Base-by-base conservation (phyloP, 2,329 filamentous ascomycete species). In the Penicillium polonicum region DNA sequence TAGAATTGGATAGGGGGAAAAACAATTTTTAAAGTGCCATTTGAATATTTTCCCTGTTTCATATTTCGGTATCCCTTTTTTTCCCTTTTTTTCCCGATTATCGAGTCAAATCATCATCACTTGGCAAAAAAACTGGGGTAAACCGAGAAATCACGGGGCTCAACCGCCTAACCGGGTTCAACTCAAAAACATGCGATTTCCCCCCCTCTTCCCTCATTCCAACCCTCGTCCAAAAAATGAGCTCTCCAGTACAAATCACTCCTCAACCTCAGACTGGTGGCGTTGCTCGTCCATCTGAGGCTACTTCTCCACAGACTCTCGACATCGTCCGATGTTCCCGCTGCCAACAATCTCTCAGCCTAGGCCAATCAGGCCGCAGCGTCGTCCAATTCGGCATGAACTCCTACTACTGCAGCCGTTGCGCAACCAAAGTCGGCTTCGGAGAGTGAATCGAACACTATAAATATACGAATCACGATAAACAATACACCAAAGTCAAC, bases 321-420 rank as follows among this genome's bases (percentile, higher is more conserved):
- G 76, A 79, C 50, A 74, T 78, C 45, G 76, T 79, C 52, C 77
- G 78, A 51, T 81, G 79, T 64, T 80, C 78, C 15, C 68, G 79
- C 23, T 81, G 79, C 64, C 78, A 80, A 66, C 74, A 77, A 58
- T 77, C 76, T 8, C 69, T 81, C 64, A 78, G 72, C 50, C 66
- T 79, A n/a, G 68, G 69, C 39, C 65, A 70, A 8, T 72, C 74
- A 8, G 67, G 72, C 10, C 64, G 70, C 1, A 74, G 72, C 5
- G 72, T 72, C 2, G 75, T 80, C 19, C 76, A 74, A 45, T 80
- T 80, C 65, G 78, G 77, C 53, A 77, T 79, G 70, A 81, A 80
- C 59, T 79, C 76, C 21, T 80, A 80, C 61, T 81, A 81, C 63
- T 81, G 79, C 66, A 72, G 67, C 49, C 74, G 76, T 49, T 79